Evolutionary conservation across 2,329 filamentous ascomycete species (phyloP), one percentile per base, ranked within the genome.

Genomic region (Zalaria obscura): DNA sequence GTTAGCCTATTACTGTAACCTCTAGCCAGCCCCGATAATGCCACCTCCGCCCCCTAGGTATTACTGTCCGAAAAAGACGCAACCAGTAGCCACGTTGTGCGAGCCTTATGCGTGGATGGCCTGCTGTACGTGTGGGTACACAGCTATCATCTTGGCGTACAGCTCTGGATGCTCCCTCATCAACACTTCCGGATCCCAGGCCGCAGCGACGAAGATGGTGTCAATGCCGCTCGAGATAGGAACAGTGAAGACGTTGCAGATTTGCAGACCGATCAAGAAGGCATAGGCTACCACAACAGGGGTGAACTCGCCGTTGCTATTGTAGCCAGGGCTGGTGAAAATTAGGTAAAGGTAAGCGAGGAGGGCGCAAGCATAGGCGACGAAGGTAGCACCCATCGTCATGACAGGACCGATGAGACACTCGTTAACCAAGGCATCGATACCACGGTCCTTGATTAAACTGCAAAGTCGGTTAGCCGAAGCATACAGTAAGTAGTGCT

Each of bases 361-460:
- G 35, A 95, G 67, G 0, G 83, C 79, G 48, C 82, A 91, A 7
- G 82, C 73, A 54, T 91, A 94, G 1, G 75, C 87, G 36, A 95
- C 80, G 52, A 93, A 91, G 0, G 83, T 75, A 2, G 81, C 79
- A 5, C 85, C 87, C 55, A 61, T 59, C 10, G 57, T 57, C 27
- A 62, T 43, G 25, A 62, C 59, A 2, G 59, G 59, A 48, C 56
- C 80, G 40, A 87, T 80, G 32, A 94, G 73, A 50, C 85, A 93
- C 57, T 93, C 84, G 55, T 93, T 93, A 52, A 93, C 73, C 2
- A 96, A 73, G 0, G 85, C 87, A 52, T 95, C 88, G 45, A 95
- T 80, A 27, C 89, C 89, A 28, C 89, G 83, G 54, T 93, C 77
- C 59, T 87, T 89, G 68, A 94, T 88, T 82, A 93, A 84, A 8